Evolutionary conservation across 1,139 yeast genomes (phyloP).

Genomic region (Hyphopichia wangnamkhiaoensis): DNA sequence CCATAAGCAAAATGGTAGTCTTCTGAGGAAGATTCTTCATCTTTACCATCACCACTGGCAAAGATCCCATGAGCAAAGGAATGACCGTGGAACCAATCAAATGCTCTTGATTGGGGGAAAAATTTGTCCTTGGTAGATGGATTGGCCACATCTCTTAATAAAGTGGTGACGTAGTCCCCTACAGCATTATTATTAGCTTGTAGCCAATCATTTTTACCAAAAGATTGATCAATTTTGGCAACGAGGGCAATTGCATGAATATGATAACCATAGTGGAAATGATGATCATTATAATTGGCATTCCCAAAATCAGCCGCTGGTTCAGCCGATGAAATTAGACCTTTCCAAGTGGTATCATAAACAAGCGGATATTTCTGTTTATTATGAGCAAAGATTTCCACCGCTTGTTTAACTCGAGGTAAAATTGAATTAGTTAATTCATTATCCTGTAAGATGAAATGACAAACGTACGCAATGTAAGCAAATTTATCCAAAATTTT

Average conservation of each 20-base stretch:
- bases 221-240: constrained; percentile 50
- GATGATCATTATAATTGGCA: constrained; percentile 77
- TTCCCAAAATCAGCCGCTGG: constrained; percentile 75
- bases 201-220: constrained; percentile 27
- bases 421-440: constrained; percentile 45
- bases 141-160: constrained; percentile 44
- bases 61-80: constrained; percentile 50
- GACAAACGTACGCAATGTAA: constrained; percentile 63
- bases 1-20: constrained; percentile 49
- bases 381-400: constrained; percentile 60
- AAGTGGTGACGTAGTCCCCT: constrained; percentile 31
- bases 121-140: constrained; percentile 33
- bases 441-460: constrained; percentile 53
- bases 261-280: constrained; percentile 80
- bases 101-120: constrained; percentile 44
- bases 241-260: constrained; percentile 71
- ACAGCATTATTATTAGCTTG: constrained; percentile 27
- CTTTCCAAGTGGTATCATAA: constrained; percentile 72
- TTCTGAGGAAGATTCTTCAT: constrained; percentile 49
- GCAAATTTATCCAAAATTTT: constrained; percentile 76
- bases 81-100: constrained; percentile 51
- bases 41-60: constrained; percentile 48
- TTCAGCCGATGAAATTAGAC: constrained; percentile 69
- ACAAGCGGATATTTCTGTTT: constrained; percentile 60
- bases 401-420: constrained; percentile 56